Evolutionary conservation across 805 yeast genomes (phyloP).

Genomic region (Ogataea kodamae): DNA sequence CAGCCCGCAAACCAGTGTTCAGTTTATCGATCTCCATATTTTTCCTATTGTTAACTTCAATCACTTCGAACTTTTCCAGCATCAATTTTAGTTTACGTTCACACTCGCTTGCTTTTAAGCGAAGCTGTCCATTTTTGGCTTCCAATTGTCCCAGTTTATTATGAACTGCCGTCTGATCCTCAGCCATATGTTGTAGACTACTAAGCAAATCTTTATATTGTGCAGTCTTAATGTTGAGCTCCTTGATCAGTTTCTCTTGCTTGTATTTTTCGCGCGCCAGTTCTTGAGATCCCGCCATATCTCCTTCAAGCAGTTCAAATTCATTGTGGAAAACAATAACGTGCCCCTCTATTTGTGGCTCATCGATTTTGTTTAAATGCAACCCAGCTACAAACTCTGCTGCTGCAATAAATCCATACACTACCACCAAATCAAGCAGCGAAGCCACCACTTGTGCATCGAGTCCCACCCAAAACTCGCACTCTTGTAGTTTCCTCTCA

Average conservation of each 20-base stretch:
- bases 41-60: conserved; percentile 31
- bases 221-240: conserved; percentile 14
- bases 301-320: conserved; percentile 7
- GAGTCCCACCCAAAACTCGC: conserved; percentile 23
- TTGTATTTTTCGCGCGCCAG: conserved; percentile 13
- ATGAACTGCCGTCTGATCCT: conserved; percentile 31
- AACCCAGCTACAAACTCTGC: conserved; percentile 19
- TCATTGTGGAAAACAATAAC: conserved; percentile 13
- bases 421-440: conserved; percentile 18
- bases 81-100: conserved; percentile 21
- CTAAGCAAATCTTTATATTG: conserved; percentile 29
- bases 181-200: conserved; percentile 34
- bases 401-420: conserved; percentile 26
- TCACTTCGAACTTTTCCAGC: conserved; percentile 32
- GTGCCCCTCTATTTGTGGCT: conserved; percentile 2
- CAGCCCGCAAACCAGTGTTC: conserved; percentile 26
- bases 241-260: conserved; percentile 12
- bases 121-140: conserved; percentile 19
- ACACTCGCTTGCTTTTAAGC: conserved; percentile 11
- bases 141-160: conserved; percentile 20
- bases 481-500: conserved; percentile 6
- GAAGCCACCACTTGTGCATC: conserved; percentile 11
- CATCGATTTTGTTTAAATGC: conserved; percentile 5
- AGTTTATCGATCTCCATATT: conserved; percentile 28
- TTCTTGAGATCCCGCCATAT: conserved; percentile 6